phyloP scores from a whole-genome alignment of 2,329 filamentous ascomycete species.

The Teratosphaeria zuluensis region DNA sequence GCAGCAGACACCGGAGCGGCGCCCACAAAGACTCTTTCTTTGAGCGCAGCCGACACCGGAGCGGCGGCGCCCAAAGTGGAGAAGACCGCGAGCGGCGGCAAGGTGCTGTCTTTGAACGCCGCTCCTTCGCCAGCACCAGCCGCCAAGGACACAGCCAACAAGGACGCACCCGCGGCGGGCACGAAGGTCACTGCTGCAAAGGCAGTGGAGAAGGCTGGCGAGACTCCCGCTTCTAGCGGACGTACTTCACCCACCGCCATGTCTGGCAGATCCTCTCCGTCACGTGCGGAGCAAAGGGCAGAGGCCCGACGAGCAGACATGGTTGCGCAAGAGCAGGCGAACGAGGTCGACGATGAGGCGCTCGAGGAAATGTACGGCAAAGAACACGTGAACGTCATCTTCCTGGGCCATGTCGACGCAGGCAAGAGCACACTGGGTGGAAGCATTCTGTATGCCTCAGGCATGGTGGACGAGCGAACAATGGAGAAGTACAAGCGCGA shows the following conservation, averaged over 20 bases:
- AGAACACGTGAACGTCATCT: slow-evolving; percentile 88
- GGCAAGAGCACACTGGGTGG: slow-evolving; percentile 96
- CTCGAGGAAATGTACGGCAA: slow-evolving; percentile 95
- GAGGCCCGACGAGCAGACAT: slow-evolving; percentile 64
- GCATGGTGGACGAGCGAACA: slow-evolving; percentile 98
- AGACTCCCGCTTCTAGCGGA: slow-evolving; percentile 49
- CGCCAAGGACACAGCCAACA: slow-evolving; percentile 35
- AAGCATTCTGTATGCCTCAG: slow-evolving; percentile 82
- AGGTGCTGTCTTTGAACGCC: slow-evolving; percentile 61
- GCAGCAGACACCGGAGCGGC: slow-evolving; percentile 32
- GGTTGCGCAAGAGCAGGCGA: slow-evolving; percentile 70
- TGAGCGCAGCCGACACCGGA: slow-evolving; percentile 38
- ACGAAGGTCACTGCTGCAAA: slow-evolving; percentile 80
- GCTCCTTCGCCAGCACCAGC: slow-evolving; percentile 33
- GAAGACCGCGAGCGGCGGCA: slow-evolving; percentile 43
- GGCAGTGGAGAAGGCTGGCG: slow-evolving; percentile 83
- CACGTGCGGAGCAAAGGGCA: slow-evolving; percentile 46
- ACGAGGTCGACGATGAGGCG: slow-evolving; percentile 72
- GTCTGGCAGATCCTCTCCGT: slow-evolving; percentile 67
- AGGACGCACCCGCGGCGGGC: slow-evolving; percentile 53
- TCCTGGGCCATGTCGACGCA: slow-evolving; percentile 96
- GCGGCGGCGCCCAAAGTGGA: slow-evolving; percentile 48
- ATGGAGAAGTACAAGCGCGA: slow-evolving; percentile 97
- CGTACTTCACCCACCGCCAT: slow-evolving; percentile 72
- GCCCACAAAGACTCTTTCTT: slow-evolving; percentile 51